Percentiles rank a stretch among this genome's conserved stretches.
Evolutionary conservation across 2,329 filamentous ascomycete genomes (phyloP).

Genomic region (Trichophyton schoenleinii): DNA sequence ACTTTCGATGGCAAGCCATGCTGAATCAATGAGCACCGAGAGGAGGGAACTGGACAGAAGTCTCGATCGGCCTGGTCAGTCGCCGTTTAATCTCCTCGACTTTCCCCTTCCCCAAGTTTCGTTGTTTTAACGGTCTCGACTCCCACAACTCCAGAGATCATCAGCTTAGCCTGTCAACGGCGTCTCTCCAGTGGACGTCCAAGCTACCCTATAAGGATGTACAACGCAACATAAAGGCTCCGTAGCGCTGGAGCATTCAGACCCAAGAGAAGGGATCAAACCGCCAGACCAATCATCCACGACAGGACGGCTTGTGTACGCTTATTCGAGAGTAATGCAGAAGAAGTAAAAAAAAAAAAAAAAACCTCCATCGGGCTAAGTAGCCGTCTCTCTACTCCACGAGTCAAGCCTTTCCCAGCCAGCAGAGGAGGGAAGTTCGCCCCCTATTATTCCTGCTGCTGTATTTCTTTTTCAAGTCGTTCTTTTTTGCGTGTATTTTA

Average conservation of each 20-base stretch:
- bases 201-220: background rate
- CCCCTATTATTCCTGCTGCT: too few relatives aligned
- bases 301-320: background rate
- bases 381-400: background rate
- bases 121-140: background rate
- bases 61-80: background rate
- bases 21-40: too few relatives aligned
- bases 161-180: background rate
- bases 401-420: background rate
- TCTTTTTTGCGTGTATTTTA: background rate
- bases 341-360: background rate
- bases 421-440: background rate
- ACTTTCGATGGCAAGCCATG: too few relatives aligned
- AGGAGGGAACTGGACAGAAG: background rate
- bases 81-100: background rate
- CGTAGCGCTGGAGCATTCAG: background rate
- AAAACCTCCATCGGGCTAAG: constrained; percentile 1
- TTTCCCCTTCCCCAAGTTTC: too few relatives aligned
- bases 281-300: background rate
- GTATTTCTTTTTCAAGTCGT: background rate
- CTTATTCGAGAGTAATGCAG: background rate
- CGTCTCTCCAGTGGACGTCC: background rate
- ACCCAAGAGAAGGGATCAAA: background rate
- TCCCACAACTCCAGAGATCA: background rate
- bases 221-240: background rate